phyloP scores from a whole-genome alignment of 2,329 filamentous ascomycete species.

The Xylogone sp. region DNA sequence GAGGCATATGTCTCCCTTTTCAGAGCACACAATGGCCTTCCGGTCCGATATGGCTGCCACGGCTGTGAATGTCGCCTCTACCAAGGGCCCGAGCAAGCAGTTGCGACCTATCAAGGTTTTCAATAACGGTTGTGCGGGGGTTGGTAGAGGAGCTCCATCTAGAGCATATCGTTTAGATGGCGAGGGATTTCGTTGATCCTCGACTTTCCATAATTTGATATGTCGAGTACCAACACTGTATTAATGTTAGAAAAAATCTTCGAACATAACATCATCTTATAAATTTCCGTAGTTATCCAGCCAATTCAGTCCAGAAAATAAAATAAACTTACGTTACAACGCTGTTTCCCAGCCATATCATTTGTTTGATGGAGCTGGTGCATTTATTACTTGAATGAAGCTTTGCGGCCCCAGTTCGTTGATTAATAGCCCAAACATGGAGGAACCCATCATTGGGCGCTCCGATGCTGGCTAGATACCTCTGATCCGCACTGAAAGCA shows the following conservation, averaged over 20 bases:
- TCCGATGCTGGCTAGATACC: slow-evolving; percentile 83
- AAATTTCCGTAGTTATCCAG: not conserved
- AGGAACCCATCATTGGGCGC: slow-evolving; percentile 90
- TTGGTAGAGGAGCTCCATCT: slow-evolving; percentile 35
- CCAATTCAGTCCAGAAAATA: not conserved
- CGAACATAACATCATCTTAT: too few relatives aligned
- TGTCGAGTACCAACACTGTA: slow-evolving; percentile 73
- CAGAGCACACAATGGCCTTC: slow-evolving; percentile 79
- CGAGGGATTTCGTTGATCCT: slow-evolving; percentile 58
- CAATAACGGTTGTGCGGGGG: slow-evolving; percentile 40
- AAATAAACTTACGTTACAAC: slow-evolving; percentile 62
- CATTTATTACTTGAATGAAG: slow-evolving; percentile 88
- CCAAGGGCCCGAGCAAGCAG: slow-evolving; percentile 74
- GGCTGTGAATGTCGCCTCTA: slow-evolving; percentile 82
- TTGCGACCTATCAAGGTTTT: slow-evolving; percentile 83
- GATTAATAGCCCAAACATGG: slow-evolving; percentile 83
- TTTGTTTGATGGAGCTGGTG: slow-evolving; percentile 78
- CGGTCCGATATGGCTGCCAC: slow-evolving; percentile 67
- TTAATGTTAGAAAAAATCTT: slow-evolving; percentile 1
- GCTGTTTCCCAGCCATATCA: slow-evolving; percentile 84
- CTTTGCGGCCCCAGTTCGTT: slow-evolving; percentile 74
- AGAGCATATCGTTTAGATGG: slow-evolving; percentile 58
- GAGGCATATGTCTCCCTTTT: slow-evolving; percentile 84
- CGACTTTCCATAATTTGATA: slow-evolving; percentile 88
- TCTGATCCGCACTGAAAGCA: slow-evolving; percentile 84